Percentiles rank a stretch among this genome's conserved stretches.
These are phyloP conservation scores for Cercospora sp. DNA, from an alignment of 2,329 filamentous ascomycete genomes.

Conservation along the genomic window DNA sequence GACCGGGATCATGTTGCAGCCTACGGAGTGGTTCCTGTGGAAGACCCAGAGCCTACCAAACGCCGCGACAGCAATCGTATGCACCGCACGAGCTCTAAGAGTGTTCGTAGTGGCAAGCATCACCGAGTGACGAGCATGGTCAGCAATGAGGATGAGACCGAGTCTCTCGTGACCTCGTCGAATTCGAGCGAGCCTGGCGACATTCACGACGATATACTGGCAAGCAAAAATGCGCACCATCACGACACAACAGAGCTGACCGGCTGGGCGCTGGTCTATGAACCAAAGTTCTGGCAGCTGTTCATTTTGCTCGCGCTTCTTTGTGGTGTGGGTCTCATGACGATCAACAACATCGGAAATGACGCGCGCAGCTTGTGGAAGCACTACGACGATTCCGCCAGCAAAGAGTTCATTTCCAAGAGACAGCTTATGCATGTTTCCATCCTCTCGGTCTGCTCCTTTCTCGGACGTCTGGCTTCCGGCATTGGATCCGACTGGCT, in stretches of 20 bases:
- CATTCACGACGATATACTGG: conserved; percentile 46
- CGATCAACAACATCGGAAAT: conserved; percentile 98
- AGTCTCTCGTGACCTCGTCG: conserved; percentile 72
- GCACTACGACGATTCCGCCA: conserved; percentile 72
- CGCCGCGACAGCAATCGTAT: conserved; percentile 26
- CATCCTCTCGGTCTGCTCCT: conserved; percentile 86
- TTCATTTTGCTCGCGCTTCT: conserved; percentile 87
- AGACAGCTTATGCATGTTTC: conserved; percentile 91
- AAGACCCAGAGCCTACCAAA: conserved; percentile 24
- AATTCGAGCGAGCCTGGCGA: conserved; percentile 55
- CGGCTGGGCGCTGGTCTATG: conserved; percentile 70
- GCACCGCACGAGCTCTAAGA: conserved; percentile 19
- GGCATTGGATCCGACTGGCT: conserved; percentile 90
- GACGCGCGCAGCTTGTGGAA: conserved; percentile 82
- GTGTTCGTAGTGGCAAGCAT: conserved; percentile 6
- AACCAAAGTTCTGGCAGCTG: conserved; percentile 84
- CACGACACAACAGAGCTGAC: conserved; percentile 82
- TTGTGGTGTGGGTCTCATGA: conserved; percentile 94
- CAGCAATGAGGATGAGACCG: conserved; percentile 67
- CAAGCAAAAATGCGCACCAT: conserved; percentile 45
- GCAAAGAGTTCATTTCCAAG: conserved; percentile 72
- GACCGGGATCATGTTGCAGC: conserved; percentile 47
- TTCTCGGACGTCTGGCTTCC: conserved; percentile 70
- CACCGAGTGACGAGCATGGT: conserved; percentile 12
- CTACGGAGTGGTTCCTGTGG: conserved; percentile 59